Evolutionary conservation across 2,329 filamentous ascomycete genomes (phyloP).

Genomic region (Didymella arachidicola): DNA sequence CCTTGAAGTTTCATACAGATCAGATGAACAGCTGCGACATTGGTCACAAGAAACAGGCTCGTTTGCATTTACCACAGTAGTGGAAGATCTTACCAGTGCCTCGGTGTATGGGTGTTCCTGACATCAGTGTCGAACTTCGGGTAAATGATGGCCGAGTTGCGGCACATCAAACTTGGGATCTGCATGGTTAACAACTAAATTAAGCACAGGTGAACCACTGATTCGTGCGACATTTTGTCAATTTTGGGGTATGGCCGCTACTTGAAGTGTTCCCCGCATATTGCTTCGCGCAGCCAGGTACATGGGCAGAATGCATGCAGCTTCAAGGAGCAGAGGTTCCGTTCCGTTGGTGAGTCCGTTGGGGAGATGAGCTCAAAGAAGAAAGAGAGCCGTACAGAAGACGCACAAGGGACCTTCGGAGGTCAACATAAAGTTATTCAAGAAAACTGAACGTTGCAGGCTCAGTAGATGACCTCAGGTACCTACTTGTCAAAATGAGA

Average conservation of each 20-base stretch:
- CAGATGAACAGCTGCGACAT: no score
- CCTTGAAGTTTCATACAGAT: no score
- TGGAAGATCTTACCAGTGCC: neutral
- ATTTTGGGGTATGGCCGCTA: neutral
- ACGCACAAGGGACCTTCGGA: neutral
- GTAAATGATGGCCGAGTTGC: conserved; percentile 1
- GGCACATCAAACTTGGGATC: neutral
- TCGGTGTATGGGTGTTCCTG: neutral
- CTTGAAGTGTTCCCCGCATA: conserved; percentile 1
- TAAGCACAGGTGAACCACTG: neutral
- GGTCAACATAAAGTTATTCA: neutral
- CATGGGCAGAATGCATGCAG: neutral
- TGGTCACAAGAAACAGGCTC: no score
- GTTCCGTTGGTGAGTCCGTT: conserved; percentile 2
- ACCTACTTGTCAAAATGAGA: neutral
- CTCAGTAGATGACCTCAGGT: neutral
- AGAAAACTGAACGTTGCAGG: no score
- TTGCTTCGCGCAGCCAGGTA: neutral
- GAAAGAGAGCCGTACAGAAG: neutral
- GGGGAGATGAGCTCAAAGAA: conserved; percentile 3
- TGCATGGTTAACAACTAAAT: neutral
- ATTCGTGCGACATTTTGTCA: conserved; percentile 6
- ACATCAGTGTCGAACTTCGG: neutral
- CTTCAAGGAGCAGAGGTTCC: conserved; percentile 9
- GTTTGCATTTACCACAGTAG: no score